Base-by-base conservation (phyloP, 2,329 filamentous ascomycete genomes). In the Colletotrichum truncatum region DNA sequence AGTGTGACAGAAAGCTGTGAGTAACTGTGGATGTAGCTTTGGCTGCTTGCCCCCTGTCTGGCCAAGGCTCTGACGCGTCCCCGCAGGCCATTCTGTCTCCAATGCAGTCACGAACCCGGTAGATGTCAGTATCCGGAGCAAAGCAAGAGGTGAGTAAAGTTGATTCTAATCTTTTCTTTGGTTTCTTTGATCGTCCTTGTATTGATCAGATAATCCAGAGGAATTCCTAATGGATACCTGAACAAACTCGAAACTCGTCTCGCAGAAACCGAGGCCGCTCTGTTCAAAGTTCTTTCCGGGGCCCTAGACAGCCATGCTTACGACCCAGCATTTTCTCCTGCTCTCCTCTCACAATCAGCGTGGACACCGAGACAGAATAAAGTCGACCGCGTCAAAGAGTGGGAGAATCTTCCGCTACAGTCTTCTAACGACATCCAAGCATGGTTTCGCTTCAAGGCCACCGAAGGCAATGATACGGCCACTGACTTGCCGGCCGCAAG, bases 191-290 rank as follows among this genome's bases (percentile, higher is more conserved):
- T 41, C 4, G 10, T 56, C 5, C 21, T 28, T 16, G 18, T 25
- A 12, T 23, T 39, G 5, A 1, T 3, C 11, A 2, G 36, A 23
- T 9, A 3, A 6, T 10, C 36, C 6, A 78, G 76, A 51, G 77
- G 73, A 28, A 74, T 76, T 34, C 80, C 75, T 0, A 71, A 75
- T 10, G 80, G 80, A 0, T 81, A 80, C 41, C 75, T 81, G 5
- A 78, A 73, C 4, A 73, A 73, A 16, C 52, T 81, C 4, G 80
- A 81, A 55, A 73, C 74, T 3, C 75, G 80, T 1, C 73, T 81
- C 2, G 70, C 68, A 2, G 75, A 75, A 25, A 77, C 73, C 0
- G 73, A 75, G 68, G 61, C 70, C n/a, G 73, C 73, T 3, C 70
- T 77, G 0, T 72, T 71, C 16, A 64, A 59, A 11, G 67, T 74